These are phyloP conservation scores for Caloboletus firmus DNA, from an alignment of 1,284 basidiomycete species.

Conservation along the genomic window DNA sequence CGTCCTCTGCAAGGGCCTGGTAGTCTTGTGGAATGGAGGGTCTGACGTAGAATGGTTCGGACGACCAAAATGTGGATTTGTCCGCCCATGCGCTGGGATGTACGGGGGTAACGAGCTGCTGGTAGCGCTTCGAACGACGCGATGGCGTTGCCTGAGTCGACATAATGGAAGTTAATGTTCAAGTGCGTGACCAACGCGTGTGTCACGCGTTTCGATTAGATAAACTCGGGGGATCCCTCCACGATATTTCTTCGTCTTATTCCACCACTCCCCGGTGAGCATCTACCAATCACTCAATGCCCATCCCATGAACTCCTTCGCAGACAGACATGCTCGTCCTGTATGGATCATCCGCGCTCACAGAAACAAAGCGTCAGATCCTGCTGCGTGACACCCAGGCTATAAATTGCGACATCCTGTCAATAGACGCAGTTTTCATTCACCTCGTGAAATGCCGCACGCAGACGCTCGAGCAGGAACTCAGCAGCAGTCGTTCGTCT, in stretches of 20 bases:
- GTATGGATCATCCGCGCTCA: slow-evolving; percentile 71
- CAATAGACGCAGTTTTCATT: slow-evolving; percentile 83
- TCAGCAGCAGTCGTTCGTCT: slow-evolving; percentile 47
- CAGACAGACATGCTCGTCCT: slow-evolving; percentile 60
- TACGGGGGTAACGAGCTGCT: slow-evolving; percentile 48
- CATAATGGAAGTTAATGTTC: slow-evolving; percentile 13
- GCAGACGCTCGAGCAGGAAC: slow-evolving; percentile 45
- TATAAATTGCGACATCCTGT: slow-evolving; percentile 52
- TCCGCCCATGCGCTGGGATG: slow-evolving; percentile 29
- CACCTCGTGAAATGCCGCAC: slow-evolving; percentile 79
- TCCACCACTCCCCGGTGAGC: slow-evolving; percentile 19
- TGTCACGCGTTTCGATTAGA: slow-evolving; percentile 24
- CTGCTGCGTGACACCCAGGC: slow-evolving; percentile 68
- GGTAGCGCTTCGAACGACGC: slow-evolving; percentile 55
- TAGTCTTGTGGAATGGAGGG: slow-evolving; percentile 34
- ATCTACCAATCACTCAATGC: neutral
- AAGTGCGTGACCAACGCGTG: slow-evolving; percentile 21
- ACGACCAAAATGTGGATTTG: slow-evolving; percentile 42
- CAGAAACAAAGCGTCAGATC: slow-evolving; percentile 66
- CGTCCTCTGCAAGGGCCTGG: slow-evolving; percentile 38
- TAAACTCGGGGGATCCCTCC: neutral
- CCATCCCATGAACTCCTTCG: slow-evolving; percentile 2
- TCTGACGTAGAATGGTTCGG: slow-evolving; percentile 41
- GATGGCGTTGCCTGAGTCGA: slow-evolving; percentile 30
- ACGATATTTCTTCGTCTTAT: slow-evolving; percentile 2